Base-by-base conservation (phyloP, 148 eudicot species). In the Amaranthus cruentus region DNA sequence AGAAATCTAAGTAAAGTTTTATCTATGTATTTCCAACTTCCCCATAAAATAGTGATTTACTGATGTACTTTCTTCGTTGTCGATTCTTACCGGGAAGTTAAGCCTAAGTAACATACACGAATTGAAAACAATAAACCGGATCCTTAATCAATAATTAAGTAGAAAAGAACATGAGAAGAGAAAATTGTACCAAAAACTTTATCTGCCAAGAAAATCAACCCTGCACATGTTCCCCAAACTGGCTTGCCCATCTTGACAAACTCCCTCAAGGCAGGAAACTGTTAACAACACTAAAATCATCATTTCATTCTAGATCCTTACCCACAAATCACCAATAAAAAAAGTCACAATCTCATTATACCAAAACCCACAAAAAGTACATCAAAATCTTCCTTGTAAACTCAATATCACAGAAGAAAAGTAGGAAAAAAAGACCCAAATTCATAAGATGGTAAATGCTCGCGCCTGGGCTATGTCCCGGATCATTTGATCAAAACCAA, bases 181-280 rank as follows among this genome's bases (percentile, higher is more conserved):
- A 62, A 67, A 66, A 67, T 57, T 80, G 11, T 74, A 90, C 98
- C 96, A 58, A 71, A 47, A 69, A 93, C 98, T 85, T 78, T 90
- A 85, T 93, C 73, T 13, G 98, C 98, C 84, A 93, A 81, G 83
- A 93, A 93, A 58, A 93, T 93, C 62, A 93, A 88, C 57, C 98
- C 98, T 64, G 98, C 98, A 83, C 98, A 93, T 11, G 98, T 93
- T 28, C 98, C 98, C 96, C 98, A 93, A 58, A 93, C 98, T 62
- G 98, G 96, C 75, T 89, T 93, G 62, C 98, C 94, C 89, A 82
- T 86, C 80, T 86, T 78, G 38, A 93, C 96, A 79, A 93, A 93
- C 75, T 93, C 93, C 3, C 98, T 66, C 79, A 76, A 62, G 56
- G 79, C 89, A 59, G 98, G 98, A 80, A 94, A 94, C 98, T 94